These are phyloP conservation scores for Parathielavia hyrcaniae DNA, from an alignment of 495 filamentous ascomycete species.

Conservation along the genomic window DNA sequence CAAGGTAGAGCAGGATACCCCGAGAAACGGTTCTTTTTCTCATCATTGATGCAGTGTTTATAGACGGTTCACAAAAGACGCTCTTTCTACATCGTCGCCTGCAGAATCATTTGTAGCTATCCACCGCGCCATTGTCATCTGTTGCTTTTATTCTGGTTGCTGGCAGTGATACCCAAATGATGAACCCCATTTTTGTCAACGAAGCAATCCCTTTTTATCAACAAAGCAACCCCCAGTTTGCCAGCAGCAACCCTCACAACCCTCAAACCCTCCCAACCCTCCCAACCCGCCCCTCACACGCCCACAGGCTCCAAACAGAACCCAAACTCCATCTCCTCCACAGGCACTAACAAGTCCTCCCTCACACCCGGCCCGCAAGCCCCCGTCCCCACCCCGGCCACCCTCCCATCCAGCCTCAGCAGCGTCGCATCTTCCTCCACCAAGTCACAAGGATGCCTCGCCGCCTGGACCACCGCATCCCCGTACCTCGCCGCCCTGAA, in stretches of 20 bases:
- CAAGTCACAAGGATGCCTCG: constrained; percentile 56
- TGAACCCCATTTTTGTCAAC: no score
- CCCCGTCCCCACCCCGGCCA: constrained; percentile 54
- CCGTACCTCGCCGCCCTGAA: constrained; percentile 50
- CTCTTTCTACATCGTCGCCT: no score
- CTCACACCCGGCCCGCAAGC: constrained; percentile 54
- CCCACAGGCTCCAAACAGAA: constrained; percentile 20
- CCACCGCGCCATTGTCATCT: no score
- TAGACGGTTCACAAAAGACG: constrained; percentile 1
- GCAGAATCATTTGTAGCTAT: background rate
- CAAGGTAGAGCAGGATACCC: constrained; percentile 15
- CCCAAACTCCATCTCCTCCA: constrained; percentile 27
- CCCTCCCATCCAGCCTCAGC: constrained; percentile 51
- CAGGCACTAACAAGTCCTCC: constrained; percentile 37
- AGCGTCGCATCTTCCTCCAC: constrained; percentile 44
- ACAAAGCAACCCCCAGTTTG: no score
- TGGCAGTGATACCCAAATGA: no score
- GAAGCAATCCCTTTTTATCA: no score
- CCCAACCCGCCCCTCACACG: background rate
- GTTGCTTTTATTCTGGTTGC: no score
- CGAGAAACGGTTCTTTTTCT: background rate
- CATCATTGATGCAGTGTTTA: background rate
- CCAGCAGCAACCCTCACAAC: background rate
- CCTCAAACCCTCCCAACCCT: no score
- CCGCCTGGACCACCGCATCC: constrained; percentile 44